Percentiles rank a stretch among this genome's conserved stretches.
Conservation (phyloP, 768 basidiomycete genomes). For the Obba rivulosa region DNA sequence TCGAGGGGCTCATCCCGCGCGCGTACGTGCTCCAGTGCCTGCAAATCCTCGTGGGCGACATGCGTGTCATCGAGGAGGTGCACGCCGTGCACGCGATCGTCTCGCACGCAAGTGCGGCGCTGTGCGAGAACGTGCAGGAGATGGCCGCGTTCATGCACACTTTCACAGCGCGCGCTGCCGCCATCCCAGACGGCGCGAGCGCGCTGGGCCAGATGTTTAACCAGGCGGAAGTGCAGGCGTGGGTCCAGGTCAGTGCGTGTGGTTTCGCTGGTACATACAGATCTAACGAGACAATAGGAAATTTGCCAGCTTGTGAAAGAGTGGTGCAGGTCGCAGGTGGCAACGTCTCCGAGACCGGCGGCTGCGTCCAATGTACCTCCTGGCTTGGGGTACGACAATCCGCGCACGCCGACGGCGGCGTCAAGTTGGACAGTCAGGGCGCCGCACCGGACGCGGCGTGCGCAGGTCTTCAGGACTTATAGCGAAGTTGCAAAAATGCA, state of each 20-base stretch:
- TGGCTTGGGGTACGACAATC: too few relatives aligned
- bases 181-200: conserved; percentile 2
- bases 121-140: neutral
- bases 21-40: conserved; percentile 5
- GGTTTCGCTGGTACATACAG: neutral
- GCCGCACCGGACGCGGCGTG: too few relatives aligned
- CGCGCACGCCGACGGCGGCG: too few relatives aligned
- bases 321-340: neutral
- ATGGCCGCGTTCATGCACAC: neutral
- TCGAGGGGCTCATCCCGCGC: neutral
- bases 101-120: conserved; percentile 1
- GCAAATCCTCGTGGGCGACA: conserved; percentile 1
- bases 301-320: neutral
- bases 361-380: too few relatives aligned
- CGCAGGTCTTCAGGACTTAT: too few relatives aligned
- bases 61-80: conserved; percentile 12
- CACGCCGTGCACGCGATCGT: conserved; percentile 9
- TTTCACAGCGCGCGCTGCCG: neutral
- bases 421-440: too few relatives aligned
- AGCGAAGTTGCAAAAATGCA: too few relatives aligned
- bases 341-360: too few relatives aligned
- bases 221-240: neutral
- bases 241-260: neutral
- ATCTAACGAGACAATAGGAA: neutral
- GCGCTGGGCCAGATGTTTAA: neutral